Evolutionary conservation across 2,329 filamentous ascomycete species (phyloP), one percentile per base, ranked within the genome.

Genomic region (Apiospora pterosperma): DNA sequence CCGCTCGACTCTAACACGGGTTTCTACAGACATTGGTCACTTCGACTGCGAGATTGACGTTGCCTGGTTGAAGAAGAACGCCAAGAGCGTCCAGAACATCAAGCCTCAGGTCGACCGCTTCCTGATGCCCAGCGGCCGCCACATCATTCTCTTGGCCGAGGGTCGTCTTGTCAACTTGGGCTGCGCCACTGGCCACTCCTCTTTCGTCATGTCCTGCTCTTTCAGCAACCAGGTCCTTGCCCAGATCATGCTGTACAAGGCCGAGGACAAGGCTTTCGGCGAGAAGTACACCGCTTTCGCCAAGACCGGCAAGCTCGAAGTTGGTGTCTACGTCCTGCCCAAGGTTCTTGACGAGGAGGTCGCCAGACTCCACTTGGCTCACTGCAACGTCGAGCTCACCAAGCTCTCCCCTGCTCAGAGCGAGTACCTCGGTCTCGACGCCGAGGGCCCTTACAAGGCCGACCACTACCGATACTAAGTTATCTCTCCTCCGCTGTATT

Each of bases 161-260:
- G 96, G 96, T 74, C 95, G 96, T 86, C 92, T 99, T 71, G 96
- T 99, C 85, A 99, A 99, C 91, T 88, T 99, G 75, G 96, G 96
- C 82, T 99, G 96, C 83, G 96, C 96, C 79, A 99, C 96, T 70
- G 96, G 96, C 73, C 96, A 99, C 91, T 97, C 94, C 73, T 98
- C 95, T 62, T 99, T 99, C 83, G 96, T 99, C 87, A 98, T 99
- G 96, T 97, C 94, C 75, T 99, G 96, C 91, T 98, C 95, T 70
- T 99, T 99, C 91, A 97, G 94, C 88, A 99, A 99, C 91, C 96
- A 99, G 88, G 96, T 98, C 76, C 92, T 99, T 80, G 96, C 96
- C 73, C 96, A 99, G 87, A 98, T 99, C 85, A 91, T 97, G 86
- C 86, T 99, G 77, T 99, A 83, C 92, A 98, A 98, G 91, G 90